Base-by-base conservation (phyloP, 345 rosid species). In the Eutrema heterophyllum region DNA sequence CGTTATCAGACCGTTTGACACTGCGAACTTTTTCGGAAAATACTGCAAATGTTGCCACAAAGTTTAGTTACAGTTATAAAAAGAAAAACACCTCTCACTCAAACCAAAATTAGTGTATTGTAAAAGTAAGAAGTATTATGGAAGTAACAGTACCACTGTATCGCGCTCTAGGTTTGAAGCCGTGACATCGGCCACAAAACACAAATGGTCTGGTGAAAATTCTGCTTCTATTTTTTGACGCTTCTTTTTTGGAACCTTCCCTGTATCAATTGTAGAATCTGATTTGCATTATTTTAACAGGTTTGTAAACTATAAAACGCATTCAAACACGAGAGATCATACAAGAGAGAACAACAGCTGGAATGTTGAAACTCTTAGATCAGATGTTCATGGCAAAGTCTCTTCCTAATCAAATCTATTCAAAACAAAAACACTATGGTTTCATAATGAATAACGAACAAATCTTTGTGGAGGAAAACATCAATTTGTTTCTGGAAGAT, bases 71-170 rank as follows among this genome's bases (percentile, higher is more conserved):
- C 18, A 53, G 18, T 5, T 29, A 13, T 13, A 21, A 21, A 21
- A 21, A 29, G 15, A 52, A 29, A 29, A 36, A 53, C 58, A 53
- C 58, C 24, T 21, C 18, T 18, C n/a, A 55, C 33, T 30, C 9
- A 44, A 16, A 54, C 18, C 24, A 30, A 12, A 44, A 12, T 21
- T 69, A 56, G 9, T 39, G 9, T 27, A 13, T 21, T 21, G 1
- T 21, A 21, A 53, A 32, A 46, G 26, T 33, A n/a, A 35, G 5
- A 15, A 58, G 39, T 24, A 14, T 35, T 12, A 36, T 56, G 75
- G 13, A 61, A 49, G 68, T 71, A 71, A 60, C 36, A 32, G 61
- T 15, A 71, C 75, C 75, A 50, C 4, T 38, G 59, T 39, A 14
- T 61, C 75, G 4, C 75, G 67, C 21, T 4, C 49, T 60, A 60